Percentiles rank a stretch among this genome's conserved stretches.
Conservation (phyloP, 2,329 filamentous ascomycete species). For the Exophiala alcalophila region DNA sequence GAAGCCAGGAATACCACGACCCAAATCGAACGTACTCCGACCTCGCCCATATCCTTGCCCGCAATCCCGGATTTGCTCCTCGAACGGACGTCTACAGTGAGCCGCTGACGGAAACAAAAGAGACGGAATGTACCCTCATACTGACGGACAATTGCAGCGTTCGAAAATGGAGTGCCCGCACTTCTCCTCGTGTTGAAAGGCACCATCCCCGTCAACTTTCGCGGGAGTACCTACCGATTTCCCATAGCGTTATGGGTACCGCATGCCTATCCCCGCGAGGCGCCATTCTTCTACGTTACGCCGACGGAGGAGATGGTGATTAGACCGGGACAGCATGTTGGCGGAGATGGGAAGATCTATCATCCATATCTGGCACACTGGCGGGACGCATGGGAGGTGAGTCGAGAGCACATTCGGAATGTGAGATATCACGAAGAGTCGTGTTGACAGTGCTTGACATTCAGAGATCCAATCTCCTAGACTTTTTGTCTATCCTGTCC, state of each 20-base stretch:
- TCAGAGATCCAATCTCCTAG: conserved; percentile 75
- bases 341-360: conserved; percentile 80
- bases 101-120: conserved; percentile 37
- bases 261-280: conserved; percentile 79
- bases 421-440: background rate
- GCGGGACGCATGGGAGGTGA: conserved; percentile 84
- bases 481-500: conserved; percentile 76
- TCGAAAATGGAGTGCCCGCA: conserved; percentile 80
- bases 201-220: conserved; percentile 86
- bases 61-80: conserved; percentile 71
- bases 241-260: conserved; percentile 92
- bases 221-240: conserved; percentile 84
- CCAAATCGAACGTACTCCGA: conserved; percentile 91
- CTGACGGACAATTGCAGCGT: conserved; percentile 56
- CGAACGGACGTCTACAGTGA: conserved; percentile 94
- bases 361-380: conserved; percentile 93
- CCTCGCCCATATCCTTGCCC: conserved; percentile 75
- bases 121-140: background rate
- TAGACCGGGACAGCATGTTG: conserved; percentile 88
- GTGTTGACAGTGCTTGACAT: background rate
- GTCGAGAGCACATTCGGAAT: conserved; percentile 38
- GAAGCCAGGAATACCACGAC: conserved; percentile 81
- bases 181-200: conserved; percentile 82
- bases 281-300: conserved; percentile 83
- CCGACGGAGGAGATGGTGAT: conserved; percentile 86